phyloP scores from a whole-genome alignment of 441 rosid species.

The Euphorbia corollata region DNA sequence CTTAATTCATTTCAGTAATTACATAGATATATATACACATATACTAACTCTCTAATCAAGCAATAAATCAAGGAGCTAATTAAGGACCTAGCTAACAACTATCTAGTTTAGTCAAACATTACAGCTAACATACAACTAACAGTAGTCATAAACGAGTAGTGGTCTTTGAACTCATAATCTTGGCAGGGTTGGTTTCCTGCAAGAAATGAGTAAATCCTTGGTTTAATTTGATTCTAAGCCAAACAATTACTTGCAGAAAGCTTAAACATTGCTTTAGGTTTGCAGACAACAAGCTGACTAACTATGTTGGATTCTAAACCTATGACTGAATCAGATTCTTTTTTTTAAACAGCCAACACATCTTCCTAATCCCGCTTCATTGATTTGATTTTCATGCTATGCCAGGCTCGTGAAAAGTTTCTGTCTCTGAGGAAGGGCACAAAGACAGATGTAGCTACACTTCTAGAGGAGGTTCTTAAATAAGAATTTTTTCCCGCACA shows the following conservation, averaged over 20 bases:
- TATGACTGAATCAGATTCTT: constrained; percentile 4
- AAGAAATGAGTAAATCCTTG: too few relatives aligned
- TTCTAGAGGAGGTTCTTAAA: constrained; percentile 73
- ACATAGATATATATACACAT: too few relatives aligned
- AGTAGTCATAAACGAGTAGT: too few relatives aligned
- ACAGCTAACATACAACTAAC: too few relatives aligned
- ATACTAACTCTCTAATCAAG: too few relatives aligned
- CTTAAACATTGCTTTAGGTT: background rate
- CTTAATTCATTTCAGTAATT: too few relatives aligned
- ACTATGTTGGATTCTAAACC: background rate
- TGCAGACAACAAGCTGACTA: background rate
- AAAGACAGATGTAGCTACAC: constrained; percentile 58
- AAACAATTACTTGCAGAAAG: background rate
- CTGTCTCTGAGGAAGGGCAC: constrained; percentile 95
- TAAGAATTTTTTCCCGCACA: constrained; percentile 8
- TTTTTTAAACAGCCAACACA: background rate
- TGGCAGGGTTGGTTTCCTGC: too few relatives aligned
- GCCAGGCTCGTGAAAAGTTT: constrained; percentile 94
- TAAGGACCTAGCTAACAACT: too few relatives aligned
- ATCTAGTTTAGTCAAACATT: too few relatives aligned
- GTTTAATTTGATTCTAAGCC: too few relatives aligned
- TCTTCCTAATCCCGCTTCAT: background rate
- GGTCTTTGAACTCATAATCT: too few relatives aligned
- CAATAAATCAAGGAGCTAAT: too few relatives aligned
- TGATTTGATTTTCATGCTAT: constrained; percentile 4